Evolutionary conservation across 2,329 filamentous ascomycete species (phyloP), one percentile per base, ranked within the genome.

Genomic region (Scedosporium minutisporum): DNA sequence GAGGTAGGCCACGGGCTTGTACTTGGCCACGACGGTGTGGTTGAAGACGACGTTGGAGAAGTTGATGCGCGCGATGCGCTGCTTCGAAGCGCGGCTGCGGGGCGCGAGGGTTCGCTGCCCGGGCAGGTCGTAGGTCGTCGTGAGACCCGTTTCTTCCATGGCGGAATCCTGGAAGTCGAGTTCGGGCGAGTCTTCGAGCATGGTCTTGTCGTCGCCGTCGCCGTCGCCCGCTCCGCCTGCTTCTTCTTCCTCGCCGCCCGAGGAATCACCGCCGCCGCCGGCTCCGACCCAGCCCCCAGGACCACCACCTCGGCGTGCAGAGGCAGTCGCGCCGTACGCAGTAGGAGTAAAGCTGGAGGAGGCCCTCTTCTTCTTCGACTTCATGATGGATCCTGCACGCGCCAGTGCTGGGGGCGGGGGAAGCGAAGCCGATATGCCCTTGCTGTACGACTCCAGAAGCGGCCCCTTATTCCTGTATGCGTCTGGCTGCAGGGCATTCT

Each of bases 11-110:
- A 76, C 80, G 2, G 82, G 77, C 63, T 82, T 81, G 66, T 85
- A 81, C 72, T 87, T 88, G 62, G 84, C 80, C 3, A 87, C 78
- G 41, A 85, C 71, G 58, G 83, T 82, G 71, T 86, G 81, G 55
- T 77, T 79, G 71, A 87, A 85, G 41, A 72, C 65, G 33, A 87
- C 75, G 62, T 76, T 74, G 25, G 75, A 69, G 64, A 86, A 81
- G 9, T 74, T 69, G 57, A 87, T 71, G 58, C 82, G 79, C 1
- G 82, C 80, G 57, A 88, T 82, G 44, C 84, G 83, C 70, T 87
- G 85, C 71, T 84, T 84, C 18, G 78, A 80, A 0, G 77, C 73
- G 0, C 77, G 78, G 33, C 76, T 74, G 16, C 77, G 79, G 1
- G 85, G 82, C 0, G 74, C 69, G 4, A 88, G 75, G 0, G 83